Evolutionary conservation across 495 filamentous ascomycete species (phyloP), one percentile per base, ranked within the genome.

Genomic region (Cercophora sp.): DNA sequence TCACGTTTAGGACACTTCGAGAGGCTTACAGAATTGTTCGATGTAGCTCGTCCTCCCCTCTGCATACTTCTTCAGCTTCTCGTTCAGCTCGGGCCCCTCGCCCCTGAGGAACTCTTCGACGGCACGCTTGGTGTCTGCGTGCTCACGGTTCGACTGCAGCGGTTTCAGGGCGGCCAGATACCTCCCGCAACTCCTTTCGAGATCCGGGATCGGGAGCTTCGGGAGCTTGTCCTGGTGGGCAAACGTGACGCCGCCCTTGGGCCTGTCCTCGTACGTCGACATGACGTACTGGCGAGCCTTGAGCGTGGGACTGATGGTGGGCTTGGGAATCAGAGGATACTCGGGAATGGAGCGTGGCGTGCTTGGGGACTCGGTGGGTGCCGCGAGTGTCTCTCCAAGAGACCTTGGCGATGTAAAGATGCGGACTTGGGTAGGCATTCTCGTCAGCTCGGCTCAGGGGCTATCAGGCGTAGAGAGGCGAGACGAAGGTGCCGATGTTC

Each of bases 1-100:
- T 54, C 55, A 35, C 53, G 55, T 44, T n/a, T 4, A 18, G 16
- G 6, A 24, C 20, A 3, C 20, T 26, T 11, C 22, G 2, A 44
- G 40, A 19, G 40, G 25, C 16, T 11, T 82, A 97, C 92, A 98
- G 58, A 98, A 98, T 65, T 98, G 93, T 65, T 98, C 93, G 55
- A 98, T 97, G 64, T 94, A 98, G 67, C 94, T 98, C 8, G 89
- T 89, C 70, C 90, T 91, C 19, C 85, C 90, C 4, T 79, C 80
- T n/a, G 94, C 90, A 78, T 98, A 98, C 67, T 86, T 87, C 77
- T 89, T 93, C 43, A 98, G 70, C 68, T 83, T 87, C 58, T 92
- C 88, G 61, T 98, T 91, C 48, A 98, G 73, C 35, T 85, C 81
- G 0, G 86, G 88, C 0, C 93, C 93, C 60, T 96, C 93, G 6